Conservation (phyloP, 331 rosid species). For the Arachis monticola region DNA sequence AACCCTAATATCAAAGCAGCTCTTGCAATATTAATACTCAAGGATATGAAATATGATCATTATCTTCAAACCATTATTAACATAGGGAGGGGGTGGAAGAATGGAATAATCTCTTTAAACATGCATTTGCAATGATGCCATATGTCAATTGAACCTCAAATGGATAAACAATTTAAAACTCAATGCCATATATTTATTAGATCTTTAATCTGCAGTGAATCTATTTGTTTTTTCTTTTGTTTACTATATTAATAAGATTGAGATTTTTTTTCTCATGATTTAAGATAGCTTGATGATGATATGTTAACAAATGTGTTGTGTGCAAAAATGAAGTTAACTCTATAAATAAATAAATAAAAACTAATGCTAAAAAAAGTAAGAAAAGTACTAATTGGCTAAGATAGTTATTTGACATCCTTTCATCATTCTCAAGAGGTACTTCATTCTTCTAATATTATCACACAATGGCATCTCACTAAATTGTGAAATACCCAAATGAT, state of each 20-base stretch:
- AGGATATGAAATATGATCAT: conserved; percentile 4
- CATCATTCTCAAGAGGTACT: no score
- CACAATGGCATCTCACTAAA: no score
- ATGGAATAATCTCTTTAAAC: background rate
- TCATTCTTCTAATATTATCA: no score
- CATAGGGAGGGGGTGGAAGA: background rate
- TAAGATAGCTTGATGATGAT: no score
- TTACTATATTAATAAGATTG: background rate
- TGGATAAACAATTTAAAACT: background rate
- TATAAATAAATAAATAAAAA: no score
- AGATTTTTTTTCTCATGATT: no score
- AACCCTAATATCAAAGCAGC: background rate
- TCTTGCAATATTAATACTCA: background rate
- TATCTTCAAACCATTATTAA: background rate
- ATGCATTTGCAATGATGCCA: background rate
- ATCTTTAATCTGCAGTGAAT: background rate
- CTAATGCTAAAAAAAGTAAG: no score
- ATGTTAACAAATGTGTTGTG: no score
- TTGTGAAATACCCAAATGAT: no score
- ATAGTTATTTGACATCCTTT: no score
- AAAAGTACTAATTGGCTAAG: no score
- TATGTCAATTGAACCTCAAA: background rate
- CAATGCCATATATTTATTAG: background rate
- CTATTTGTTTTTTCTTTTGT: background rate
- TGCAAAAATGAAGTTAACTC: no score